Percentiles rank a stretch among this genome's conserved stretches.
Conservation (phyloP, 2,329 filamentous ascomycete genomes). For the Colletotrichum sp. region DNA sequence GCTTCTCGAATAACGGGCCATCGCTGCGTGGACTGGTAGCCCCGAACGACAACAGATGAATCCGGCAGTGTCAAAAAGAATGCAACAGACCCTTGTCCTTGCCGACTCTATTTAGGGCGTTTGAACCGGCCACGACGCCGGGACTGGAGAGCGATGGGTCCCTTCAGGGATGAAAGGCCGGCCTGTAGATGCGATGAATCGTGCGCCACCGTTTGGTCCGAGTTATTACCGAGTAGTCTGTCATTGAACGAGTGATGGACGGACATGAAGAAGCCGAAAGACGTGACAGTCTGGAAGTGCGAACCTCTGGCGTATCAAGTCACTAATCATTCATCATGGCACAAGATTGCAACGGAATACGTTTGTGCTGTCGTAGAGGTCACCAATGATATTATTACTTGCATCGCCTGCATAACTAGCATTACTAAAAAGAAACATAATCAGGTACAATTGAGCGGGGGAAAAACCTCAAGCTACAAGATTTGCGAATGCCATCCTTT, state of each 20-base stretch:
- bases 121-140: neutral
- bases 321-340: neutral
- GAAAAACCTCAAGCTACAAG: neutral
- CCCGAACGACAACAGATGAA: neutral
- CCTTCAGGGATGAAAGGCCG: neutral
- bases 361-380: neutral
- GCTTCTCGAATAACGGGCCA: neutral
- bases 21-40: neutral
- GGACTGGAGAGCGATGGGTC: neutral
- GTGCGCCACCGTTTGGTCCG: neutral
- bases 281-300: neutral
- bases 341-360: fast-evolving
- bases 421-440: neutral
- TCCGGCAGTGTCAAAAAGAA: neutral
- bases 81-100: neutral
- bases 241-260: neutral
- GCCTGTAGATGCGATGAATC: neutral
- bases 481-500: neutral
- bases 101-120: neutral
- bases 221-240: neutral
- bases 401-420: neutral
- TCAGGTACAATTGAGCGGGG: neutral
- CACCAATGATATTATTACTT: neutral
- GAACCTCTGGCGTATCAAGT: neutral
- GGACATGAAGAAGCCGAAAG: neutral